Base-by-base conservation (phyloP, 208 protist genomes). In the Leishmania mexicana region DNA sequence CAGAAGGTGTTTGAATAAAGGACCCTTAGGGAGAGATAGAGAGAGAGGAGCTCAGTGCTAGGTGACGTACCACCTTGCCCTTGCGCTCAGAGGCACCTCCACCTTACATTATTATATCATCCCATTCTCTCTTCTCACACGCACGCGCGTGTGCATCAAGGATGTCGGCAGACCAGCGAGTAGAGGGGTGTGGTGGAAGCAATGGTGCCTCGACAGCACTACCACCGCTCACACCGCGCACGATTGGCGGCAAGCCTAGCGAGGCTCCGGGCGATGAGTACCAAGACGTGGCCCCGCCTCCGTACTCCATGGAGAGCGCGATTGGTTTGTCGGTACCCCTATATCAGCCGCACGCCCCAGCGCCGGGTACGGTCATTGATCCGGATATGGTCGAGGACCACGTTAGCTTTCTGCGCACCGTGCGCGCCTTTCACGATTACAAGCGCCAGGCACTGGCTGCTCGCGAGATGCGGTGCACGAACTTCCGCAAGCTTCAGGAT, bases 371-470 rank as follows among this genome's bases (percentile, higher is more conserved):
- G 21, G 76, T 80, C 19, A 85, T 90, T 19, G 85, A 92, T 42
- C 81, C 87, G 11, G 92, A 96, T 68, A 98, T 96, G 93, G 73
- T 91, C 53, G 93, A 98, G 51, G 95, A 98, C 81, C 93, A 96
- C 79, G 78, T 93, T 62, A 96, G 90, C 84, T 98, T 98, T 80
- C 79, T 98, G 57, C 92, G 95, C 68, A 98, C 95, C 68, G 92
- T 98, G 31, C 78, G 83, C 31, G 92, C 95, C 42, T 96, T 98
- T 60, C 89, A 90, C 19, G 83, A 92, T 64, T 98, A 98, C 83
- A 88, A 87, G 81, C 81, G 83, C 38, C 93, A 96, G 77, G 90
- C 95, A 40, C 89, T 90, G 79, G 85, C 85, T 3, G 89, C 90
- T 6, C 89, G 90, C n/a, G 92, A 96, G 49, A 89, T 94, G 79